Base-by-base conservation (phyloP, 1,284 basidiomycete genomes). In the Apiotrichum mycotoxinovorans region DNA sequence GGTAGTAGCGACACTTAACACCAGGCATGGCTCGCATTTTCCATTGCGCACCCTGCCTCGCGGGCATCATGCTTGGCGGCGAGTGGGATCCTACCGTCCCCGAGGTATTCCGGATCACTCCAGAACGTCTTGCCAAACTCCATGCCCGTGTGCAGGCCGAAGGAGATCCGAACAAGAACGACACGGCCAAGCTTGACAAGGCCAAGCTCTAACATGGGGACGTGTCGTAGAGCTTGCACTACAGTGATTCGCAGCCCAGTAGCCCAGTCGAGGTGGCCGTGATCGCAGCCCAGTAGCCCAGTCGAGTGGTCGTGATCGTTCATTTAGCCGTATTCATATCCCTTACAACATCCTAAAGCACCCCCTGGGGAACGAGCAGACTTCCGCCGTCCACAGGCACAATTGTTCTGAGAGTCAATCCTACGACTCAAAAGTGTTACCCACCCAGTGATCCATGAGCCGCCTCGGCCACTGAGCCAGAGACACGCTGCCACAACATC, bases 401-500 rank as follows among this genome's bases (percentile, higher is more conserved):
- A 3, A 35, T 17, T 2, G 34, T 35, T 11, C 34, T 35, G 34
- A 3, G 12, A 11, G 12, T 17, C 12, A 17, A 11, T 34, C 34
- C 34, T 35, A 17, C 34, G 3, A 8, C 33, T 34, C 14, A 8
- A 34, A 14, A 8, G 12, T 35, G 34, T 17, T 3, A 53, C 55
- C 34, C 26, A 47, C 44, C 46, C 56, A 14, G 47, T 52, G 10
- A 45, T 25, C 46, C 47, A 51, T 4, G 35, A 18, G 15, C 47
- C 49, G 14, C 33, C 50, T 14, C 41, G 20, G 17, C 46, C 37
- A 4, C 43, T 10, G n/a, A 52, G 33, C 33, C 40, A 53, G 45
- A 53, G 25, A 35, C 45, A 54, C 1, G 60, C 48, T n/a, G 83
- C 84, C 2, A 80, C 82, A 8, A 85, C 77, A 62, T 86, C 84